Conservation (phyloP, 768 basidiomycete species). For the Russula vinacea region DNA sequence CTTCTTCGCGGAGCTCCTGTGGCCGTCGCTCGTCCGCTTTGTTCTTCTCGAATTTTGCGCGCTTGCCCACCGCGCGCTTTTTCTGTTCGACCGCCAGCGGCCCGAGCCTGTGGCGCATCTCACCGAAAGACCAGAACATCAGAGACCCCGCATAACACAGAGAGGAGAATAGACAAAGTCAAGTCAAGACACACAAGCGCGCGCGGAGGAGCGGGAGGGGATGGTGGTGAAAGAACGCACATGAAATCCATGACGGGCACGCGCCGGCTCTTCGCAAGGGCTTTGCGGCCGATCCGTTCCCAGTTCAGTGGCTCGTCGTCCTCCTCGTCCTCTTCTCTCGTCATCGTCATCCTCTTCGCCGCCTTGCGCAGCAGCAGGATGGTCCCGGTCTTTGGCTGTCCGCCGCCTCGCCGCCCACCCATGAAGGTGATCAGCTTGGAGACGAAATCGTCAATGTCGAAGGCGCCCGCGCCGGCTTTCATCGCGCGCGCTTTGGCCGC, state of each 20-base stretch:
- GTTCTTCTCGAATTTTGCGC: conserved; percentile 68
- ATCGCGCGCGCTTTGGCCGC: conserved; percentile 87
- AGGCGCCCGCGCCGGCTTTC: conserved; percentile 83
- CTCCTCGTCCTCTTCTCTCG: conserved; percentile 39
- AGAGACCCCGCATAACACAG: conserved; percentile 8
- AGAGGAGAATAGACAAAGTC: too few species aligned
- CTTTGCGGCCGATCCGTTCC: conserved; percentile 82
- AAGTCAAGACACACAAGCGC: background rate
- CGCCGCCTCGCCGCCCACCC: conserved; percentile 60
- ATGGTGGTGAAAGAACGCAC: conserved; percentile 52
- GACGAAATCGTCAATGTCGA: conserved; percentile 91
- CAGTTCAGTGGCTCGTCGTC: conserved; percentile 59
- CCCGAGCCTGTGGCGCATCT: conserved; percentile 65
- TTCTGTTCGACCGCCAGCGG: conserved; percentile 86
- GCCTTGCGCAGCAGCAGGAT: conserved; percentile 32
- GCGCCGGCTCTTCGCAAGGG: conserved; percentile 73
- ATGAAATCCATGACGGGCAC: conserved; percentile 86
- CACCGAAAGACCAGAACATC: conserved; percentile 19
- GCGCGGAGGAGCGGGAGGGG: background rate
- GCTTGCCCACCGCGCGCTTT: conserved; percentile 57
- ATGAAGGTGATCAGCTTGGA: conserved; percentile 68
- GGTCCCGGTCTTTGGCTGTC: conserved; percentile 30
- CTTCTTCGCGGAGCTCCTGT: conserved; percentile 77
- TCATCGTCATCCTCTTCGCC: conserved; percentile 45
- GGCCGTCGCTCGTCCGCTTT: conserved; percentile 67